A percentile compares a stretch with the other conserved stretches of the same genome.
Conservation (phyloP, 2,329 filamentous ascomycete species). For the Knoxdaviesia proteae region DNA sequence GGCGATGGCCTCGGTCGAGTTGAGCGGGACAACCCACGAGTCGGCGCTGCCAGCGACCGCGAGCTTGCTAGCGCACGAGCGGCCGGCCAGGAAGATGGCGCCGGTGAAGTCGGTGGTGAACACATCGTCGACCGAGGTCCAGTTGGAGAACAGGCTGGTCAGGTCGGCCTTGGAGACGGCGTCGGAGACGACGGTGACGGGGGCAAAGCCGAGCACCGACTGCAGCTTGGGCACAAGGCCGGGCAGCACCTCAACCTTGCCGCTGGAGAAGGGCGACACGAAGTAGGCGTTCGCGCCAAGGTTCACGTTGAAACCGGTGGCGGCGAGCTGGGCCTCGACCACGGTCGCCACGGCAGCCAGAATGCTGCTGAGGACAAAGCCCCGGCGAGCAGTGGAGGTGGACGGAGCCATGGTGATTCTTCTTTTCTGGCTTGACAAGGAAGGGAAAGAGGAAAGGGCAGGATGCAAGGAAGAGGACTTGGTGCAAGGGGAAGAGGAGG, state of each 20-base stretch:
- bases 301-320: constrained; percentile 12
- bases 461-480: too few relatives aligned
- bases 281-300: constrained; percentile 13
- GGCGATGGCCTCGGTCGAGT: constrained; percentile 6
- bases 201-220: constrained; percentile 12
- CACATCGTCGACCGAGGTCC: constrained; percentile 11
- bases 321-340: constrained; percentile 7
- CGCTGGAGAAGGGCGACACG: constrained; percentile 13
- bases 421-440: too few relatives aligned
- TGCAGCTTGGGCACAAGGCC: neutral
- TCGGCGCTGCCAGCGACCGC: constrained; percentile 5
- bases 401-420: too few relatives aligned
- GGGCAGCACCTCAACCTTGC: constrained; percentile 9
- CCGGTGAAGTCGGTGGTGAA: constrained; percentile 9
- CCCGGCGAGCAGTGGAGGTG: too few relatives aligned
- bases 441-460: too few relatives aligned
- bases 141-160: constrained; percentile 10
- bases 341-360: constrained; percentile 4
- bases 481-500: too few relatives aligned
- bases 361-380: too few relatives aligned
- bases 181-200: constrained; percentile 14
- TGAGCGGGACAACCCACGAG: neutral
- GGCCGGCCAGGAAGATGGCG: constrained; percentile 8
- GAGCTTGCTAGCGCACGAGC: constrained; percentile 6
- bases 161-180: constrained; percentile 7